A percentile compares a stretch with the other conserved stretches of the same genome.
phyloP scores from a whole-genome alignment of 345 rosid species.

The Aquilaria malaccensis region DNA sequence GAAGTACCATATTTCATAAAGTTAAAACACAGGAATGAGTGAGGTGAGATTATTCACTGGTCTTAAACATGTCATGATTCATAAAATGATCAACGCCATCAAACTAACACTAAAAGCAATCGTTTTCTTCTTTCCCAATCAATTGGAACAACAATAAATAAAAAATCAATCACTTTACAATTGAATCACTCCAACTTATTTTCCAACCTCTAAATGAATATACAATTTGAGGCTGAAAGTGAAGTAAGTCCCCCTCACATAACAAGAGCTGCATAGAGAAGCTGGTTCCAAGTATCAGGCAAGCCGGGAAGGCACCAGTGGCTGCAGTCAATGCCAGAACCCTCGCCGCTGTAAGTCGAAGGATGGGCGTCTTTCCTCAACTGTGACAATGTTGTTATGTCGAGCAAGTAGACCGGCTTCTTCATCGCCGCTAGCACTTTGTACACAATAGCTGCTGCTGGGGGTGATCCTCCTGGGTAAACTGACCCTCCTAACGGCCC shows the following conservation, averaged over 20 bases:
- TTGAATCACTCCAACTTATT: slow-evolving; percentile 18
- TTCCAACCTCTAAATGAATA: slow-evolving; percentile 8
- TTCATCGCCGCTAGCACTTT: slow-evolving; percentile 50
- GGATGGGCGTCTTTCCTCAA: slow-evolving; percentile 93
- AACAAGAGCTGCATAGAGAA: slow-evolving; percentile 68
- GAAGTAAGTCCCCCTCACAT: slow-evolving; percentile 24
- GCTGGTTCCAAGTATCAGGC: slow-evolving; percentile 98
- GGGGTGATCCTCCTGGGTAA: slow-evolving; percentile 70
- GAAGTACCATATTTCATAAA: no score
- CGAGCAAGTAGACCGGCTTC: slow-evolving; percentile 65
- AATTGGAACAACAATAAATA: neutral
- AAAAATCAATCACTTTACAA: slow-evolving; percentile 30
- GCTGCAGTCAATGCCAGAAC: slow-evolving; percentile 72
- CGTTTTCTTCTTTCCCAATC: no score
- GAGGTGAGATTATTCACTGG: no score
- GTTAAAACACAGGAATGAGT: no score
- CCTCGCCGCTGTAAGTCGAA: slow-evolving; percentile 42
- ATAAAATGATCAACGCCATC: no score
- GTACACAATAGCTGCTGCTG: slow-evolving; percentile 45
- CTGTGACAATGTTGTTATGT: slow-evolving; percentile 80
- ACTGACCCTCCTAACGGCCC: slow-evolving; percentile 60
- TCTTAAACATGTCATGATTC: no score
- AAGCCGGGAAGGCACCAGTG: slow-evolving; percentile 97
- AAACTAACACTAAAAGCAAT: no score
- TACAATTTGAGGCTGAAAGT: slow-evolving; percentile 14